Evolutionary conservation across 2,329 filamentous ascomycete genomes (phyloP), one percentile per base, ranked within the genome.

Genomic region (Sporothrix euskadiensis): DNA sequence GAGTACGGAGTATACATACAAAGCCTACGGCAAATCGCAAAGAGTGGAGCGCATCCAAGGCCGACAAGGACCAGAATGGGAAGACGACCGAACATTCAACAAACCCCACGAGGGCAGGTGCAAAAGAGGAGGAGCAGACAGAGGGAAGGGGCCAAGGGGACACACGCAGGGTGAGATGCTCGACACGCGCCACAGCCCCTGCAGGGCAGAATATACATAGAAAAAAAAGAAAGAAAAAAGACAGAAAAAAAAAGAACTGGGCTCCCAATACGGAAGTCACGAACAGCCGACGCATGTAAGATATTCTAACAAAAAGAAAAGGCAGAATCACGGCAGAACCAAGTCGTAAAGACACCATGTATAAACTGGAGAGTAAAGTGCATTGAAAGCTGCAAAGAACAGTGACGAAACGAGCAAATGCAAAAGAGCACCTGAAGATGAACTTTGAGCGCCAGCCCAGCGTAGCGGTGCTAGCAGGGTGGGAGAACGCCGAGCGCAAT

Each of bases 11-110:
- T 26, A 26, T 26, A 26, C 26, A 44, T 52, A 56, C 47, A 47
- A 52, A 52, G 30, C 19, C 14, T 32, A 52, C 16, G 66, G 66
- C 44, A 56, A 69, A 69, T 69, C 30, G 47, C 66, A 56, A 66
- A 35, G 30, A 54, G 66, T 69, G 66, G 66, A 69, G 66, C 26
- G 26, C 39, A 30, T 47, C 32, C 44, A 19, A 32, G 44, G 47
- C 19, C 66, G 35, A 26, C 7, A 54, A 19, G 30, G 8, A 14
- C 19, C 47, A 35, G 47, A 49, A 54, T 4, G 16, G 65, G 65
- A 14, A 69, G 41, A 14, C 65, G 44, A 30, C n/a, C 52, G 5
- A 54, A 54, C 26, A 14, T 52, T 52, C 41, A 26, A 35, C 22
- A 14, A 61, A 35, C 57, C 14, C 14, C 7, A 19, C 57, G 26